Percentiles rank a stretch among this genome's conserved stretches.
phyloP scores from a whole-genome alignment of 1,284 basidiomycete genomes.

The Omphalotus olearius region DNA sequence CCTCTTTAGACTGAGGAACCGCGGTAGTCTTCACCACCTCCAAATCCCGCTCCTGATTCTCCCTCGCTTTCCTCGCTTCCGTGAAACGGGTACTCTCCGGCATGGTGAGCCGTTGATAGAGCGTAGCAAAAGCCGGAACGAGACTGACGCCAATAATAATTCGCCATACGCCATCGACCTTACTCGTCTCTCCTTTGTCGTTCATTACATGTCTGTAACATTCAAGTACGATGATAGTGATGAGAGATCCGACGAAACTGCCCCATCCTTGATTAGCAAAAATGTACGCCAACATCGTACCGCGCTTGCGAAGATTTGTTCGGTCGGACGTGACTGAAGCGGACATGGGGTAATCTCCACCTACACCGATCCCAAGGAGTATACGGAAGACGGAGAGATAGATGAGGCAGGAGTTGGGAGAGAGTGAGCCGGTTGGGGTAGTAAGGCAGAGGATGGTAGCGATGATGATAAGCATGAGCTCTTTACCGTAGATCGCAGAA shows the following conservation, averaged over 20 bases:
- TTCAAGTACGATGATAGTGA: slow-evolving; percentile 65
- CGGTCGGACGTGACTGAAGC: slow-evolving; percentile 71
- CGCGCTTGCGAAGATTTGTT: slow-evolving; percentile 64
- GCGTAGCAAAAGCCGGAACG: slow-evolving; percentile 17
- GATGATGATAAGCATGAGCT: slow-evolving; percentile 75
- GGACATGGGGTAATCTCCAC: slow-evolving; percentile 82
- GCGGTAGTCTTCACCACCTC: too few relatives aligned
- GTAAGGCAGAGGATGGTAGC: slow-evolving; percentile 55
- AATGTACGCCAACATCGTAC: slow-evolving; percentile 71
- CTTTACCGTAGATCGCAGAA: slow-evolving; percentile 72
- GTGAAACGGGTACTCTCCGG: slow-evolving; percentile 52
- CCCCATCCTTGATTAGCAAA: slow-evolving; percentile 79
- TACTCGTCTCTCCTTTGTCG: slow-evolving; percentile 42
- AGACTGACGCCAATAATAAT: slow-evolving; percentile 16
- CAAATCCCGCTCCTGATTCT: slow-evolving; percentile 20
- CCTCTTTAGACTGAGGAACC: slow-evolving; percentile 3
- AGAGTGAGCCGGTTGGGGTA: slow-evolving; percentile 34
- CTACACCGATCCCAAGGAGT: slow-evolving; percentile 71
- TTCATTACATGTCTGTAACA: slow-evolving; percentile 68
- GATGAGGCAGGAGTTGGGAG: slow-evolving; percentile 45
- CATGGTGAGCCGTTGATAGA: slow-evolving; percentile 56
- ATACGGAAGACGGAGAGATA: slow-evolving; percentile 67
- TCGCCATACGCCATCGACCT: slow-evolving; percentile 42
- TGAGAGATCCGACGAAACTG: slow-evolving; percentile 60
- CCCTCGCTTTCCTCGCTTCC: slow-evolving; percentile 26